Evolutionary conservation across 768 basidiomycete species (phyloP).

Genomic region (Termitomyces sp.): DNA sequence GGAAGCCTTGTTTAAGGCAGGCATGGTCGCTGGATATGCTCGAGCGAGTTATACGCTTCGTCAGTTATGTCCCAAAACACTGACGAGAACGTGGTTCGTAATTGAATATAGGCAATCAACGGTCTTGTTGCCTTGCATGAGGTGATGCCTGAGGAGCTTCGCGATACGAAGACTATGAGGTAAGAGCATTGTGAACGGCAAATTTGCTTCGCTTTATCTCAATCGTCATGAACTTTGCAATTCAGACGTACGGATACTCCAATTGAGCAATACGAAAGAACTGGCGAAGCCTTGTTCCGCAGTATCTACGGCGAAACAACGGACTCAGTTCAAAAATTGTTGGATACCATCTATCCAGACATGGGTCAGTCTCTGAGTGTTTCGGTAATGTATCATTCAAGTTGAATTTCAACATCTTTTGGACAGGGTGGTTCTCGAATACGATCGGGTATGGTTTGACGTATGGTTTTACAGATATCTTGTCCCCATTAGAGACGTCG

Average conservation of each 20-base stretch:
- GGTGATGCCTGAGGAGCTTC: constrained; percentile 46
- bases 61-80: neutral
- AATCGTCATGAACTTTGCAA: neutral
- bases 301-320: constrained; percentile 55
- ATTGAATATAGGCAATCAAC: constrained; percentile 46
- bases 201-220: neutral
- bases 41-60: constrained; percentile 33
- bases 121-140: constrained; percentile 45
- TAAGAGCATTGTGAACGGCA: neutral
- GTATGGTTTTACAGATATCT: constrained; percentile 44
- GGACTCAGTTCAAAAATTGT: constrained; percentile 37
- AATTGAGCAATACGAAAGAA: constrained; percentile 35
- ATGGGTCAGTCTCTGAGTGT: constrained; percentile 37
- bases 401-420: neutral
- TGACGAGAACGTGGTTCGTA: neutral
- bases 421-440: constrained; percentile 47
- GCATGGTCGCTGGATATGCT: constrained; percentile 51
- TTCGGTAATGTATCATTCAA: neutral
- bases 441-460: constrained; percentile 52
- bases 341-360: constrained; percentile 55
- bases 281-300: constrained; percentile 40
- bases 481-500: constrained; percentile 51
- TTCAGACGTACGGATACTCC: constrained; percentile 36
- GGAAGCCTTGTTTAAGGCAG: constrained; percentile 60
- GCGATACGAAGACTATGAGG: constrained; percentile 44